These are phyloP conservation scores for Penicillium nordicum DNA, from an alignment of 2,329 filamentous ascomycete species.

Conservation along the genomic window DNA sequence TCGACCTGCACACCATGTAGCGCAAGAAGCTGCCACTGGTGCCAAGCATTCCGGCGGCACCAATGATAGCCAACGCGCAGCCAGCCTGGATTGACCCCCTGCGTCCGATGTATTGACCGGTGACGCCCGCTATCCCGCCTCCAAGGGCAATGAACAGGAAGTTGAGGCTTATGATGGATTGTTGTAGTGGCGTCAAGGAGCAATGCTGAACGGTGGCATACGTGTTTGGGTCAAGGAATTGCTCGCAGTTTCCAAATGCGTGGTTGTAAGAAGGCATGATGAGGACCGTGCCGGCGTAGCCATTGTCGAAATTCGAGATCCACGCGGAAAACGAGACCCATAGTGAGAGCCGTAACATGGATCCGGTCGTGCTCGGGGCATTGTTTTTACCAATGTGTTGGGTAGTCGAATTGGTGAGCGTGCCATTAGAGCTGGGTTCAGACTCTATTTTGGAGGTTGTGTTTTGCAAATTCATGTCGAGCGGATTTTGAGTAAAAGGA, in stretches of 20 bases:
- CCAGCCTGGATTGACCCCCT: constrained; percentile 24
- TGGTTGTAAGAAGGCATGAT: constrained; percentile 26
- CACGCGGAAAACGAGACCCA: constrained; percentile 24
- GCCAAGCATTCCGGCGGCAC: constrained; percentile 28
- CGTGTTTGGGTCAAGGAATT: constrained; percentile 12
- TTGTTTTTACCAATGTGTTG: neutral
- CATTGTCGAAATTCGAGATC: constrained; percentile 27
- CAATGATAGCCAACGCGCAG: constrained; percentile 22
- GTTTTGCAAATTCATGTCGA: neutral
- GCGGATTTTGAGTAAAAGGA: neutral
- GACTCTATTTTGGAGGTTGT: neutral
- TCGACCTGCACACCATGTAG: constrained; percentile 28
- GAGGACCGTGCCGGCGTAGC: constrained; percentile 22
- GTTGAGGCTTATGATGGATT: constrained; percentile 28
- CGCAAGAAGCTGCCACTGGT: constrained; percentile 22
- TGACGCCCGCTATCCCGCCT: constrained; percentile 19
- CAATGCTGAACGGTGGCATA: constrained; percentile 14
- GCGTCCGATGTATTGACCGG: constrained; percentile 20
- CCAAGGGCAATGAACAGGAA: constrained; percentile 29
- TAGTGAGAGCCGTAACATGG: constrained; percentile 22
- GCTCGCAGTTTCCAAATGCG: constrained; percentile 23
- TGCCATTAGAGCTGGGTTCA: neutral
- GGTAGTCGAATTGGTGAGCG: neutral
- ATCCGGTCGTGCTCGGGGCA: constrained; percentile 10
- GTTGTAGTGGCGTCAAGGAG: constrained; percentile 24